Base-by-base conservation (phyloP, 2,329 filamentous ascomycete species). In the Talaromyces sp. region DNA sequence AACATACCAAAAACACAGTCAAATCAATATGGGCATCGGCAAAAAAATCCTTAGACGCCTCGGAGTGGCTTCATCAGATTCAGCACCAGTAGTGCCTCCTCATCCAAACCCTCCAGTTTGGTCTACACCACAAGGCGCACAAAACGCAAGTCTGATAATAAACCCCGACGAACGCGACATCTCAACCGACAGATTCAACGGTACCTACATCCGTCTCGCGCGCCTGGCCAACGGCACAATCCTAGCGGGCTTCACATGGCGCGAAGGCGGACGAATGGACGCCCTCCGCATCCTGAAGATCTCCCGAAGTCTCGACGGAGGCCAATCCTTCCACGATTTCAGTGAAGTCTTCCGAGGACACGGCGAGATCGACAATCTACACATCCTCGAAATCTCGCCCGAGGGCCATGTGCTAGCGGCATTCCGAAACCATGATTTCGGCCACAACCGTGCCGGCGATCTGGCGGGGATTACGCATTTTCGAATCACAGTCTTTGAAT, bases 401-500 rank as follows among this genome's bases (percentile, higher is more conserved):
- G 48, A 52, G 17, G 67, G 70, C 0, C 66, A 67, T 1, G 66
- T 80, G 1, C 69, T 81, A 0, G 78, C 74, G 0, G 78, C 79
- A 0, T 81, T 81, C 65, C 75, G 79, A 5, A 81, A 81, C 65
- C 77, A 80, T 58, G 73, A 75, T 40, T 64, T 71, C 3, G 75
- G 70, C 2, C 69, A 35, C 5, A 56, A 56, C 21, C 54, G 54
- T 17, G 54, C 54, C 3, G 46, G 46, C 19, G 56, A 58, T 17
- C 28, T 70, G 0, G 45, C 66, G 19, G 69, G 71, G 2, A 69
- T 69, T 0, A 72, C 71, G 5, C 71, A 78, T 64, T 80, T 77
- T 65, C 77, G 78, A 31, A 80, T 81, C 63, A 81, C 78, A 0
- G 77, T 81, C 13, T 81, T 77, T 60, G 73, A 76, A 53, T 79